Base-by-base conservation (phyloP, 1,139 yeast genomes). In the Magnusiomyces fungicola region DNA sequence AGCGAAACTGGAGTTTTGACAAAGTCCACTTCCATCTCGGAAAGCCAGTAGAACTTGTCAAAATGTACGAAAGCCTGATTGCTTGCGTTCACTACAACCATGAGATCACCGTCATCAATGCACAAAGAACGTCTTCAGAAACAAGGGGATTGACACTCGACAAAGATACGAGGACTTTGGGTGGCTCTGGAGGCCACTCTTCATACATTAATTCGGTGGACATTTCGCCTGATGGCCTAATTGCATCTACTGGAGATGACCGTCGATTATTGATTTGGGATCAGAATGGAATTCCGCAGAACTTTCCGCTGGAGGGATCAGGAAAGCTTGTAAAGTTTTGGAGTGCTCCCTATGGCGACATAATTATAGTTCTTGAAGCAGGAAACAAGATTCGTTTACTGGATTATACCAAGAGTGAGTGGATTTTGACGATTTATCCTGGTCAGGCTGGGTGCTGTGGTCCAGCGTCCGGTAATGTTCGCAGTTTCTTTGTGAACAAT, bases 231-330 rank as follows among this genome's bases (percentile, higher is more conserved):
- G 58, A 55, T 24, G 71, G 71, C 0, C 40, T 56, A 2, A 57
- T 67, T 24, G 69, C 62, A 0, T 58, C 66, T 3, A 57, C 63
- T 21, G 66, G 68, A 18, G 69, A 67, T 51, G 71, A 68, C 49
- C 53, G 62, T 23, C 56, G 54, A 9, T 51, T 68, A 9, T 45
- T 60, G 9, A 50, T 68, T 1, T 68, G 70, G 70, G 66, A 61
- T 22, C 23, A 9, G 14, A 58, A 58, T 2, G 9, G 23, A 9
- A 32, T 45, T 3, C 59, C 62, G 2, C 49, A 46, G 7, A 45
- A 42, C 4, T 61, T 49, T 36, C 52, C 49, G 5, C 58, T 53
- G 25, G 55, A 59, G 9, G 58, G 61, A 0, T 53, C 61, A 2
- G 68, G 69, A 1, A 56, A 61, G 9, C 44, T 56, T 3, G 67